Conservation (phyloP, 2,329 filamentous ascomycete species). For the Chalara sp. region DNA sequence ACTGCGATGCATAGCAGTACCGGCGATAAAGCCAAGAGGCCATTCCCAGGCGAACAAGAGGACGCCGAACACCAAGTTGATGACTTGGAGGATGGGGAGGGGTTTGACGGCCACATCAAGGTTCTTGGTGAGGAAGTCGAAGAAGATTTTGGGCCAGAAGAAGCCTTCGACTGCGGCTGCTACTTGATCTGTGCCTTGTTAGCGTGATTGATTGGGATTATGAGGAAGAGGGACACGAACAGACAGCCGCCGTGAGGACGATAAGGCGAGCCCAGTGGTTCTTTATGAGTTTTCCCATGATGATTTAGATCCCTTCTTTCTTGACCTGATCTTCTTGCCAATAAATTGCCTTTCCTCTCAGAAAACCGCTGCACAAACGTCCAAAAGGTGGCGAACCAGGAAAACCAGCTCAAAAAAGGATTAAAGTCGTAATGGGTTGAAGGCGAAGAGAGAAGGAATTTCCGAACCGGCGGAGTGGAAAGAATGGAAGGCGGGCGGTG, state of each 20-base stretch:
- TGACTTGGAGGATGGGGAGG: conserved; percentile 78
- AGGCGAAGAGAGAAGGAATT: conserved; percentile 30
- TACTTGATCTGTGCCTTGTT: conserved; percentile 65
- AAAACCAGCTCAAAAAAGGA: conserved; percentile 23
- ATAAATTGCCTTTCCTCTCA: not conserved
- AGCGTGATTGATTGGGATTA: conserved; percentile 5
- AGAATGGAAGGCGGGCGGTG: conserved; percentile 21
- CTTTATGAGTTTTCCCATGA: conserved; percentile 97
- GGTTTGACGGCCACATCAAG: conserved; percentile 83
- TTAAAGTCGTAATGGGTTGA: conserved; percentile 17
- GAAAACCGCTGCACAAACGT: conserved; percentile 1
- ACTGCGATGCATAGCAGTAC: conserved; percentile 72
- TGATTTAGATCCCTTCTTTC: conserved; percentile 41
- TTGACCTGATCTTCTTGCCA: conserved; percentile 12
- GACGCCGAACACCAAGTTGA: conserved; percentile 81
- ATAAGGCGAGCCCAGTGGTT: conserved; percentile 98
- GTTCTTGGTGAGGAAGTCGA: conserved; percentile 90
- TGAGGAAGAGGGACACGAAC: conserved; percentile 22
- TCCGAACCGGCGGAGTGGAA: conserved; percentile 44
- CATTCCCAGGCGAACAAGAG: conserved; percentile 82
- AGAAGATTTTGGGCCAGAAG: conserved; percentile 99
- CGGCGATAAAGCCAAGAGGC: conserved; percentile 73
- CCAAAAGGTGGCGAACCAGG: conserved; percentile 17
- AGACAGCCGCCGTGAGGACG: conserved; percentile 69
- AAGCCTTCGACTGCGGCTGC: conserved; percentile 76